Percentiles rank a stretch among this genome's conserved stretches.
Conservation (phyloP, 805 yeast genomes). For the Kurtzmaniella fragi region DNA sequence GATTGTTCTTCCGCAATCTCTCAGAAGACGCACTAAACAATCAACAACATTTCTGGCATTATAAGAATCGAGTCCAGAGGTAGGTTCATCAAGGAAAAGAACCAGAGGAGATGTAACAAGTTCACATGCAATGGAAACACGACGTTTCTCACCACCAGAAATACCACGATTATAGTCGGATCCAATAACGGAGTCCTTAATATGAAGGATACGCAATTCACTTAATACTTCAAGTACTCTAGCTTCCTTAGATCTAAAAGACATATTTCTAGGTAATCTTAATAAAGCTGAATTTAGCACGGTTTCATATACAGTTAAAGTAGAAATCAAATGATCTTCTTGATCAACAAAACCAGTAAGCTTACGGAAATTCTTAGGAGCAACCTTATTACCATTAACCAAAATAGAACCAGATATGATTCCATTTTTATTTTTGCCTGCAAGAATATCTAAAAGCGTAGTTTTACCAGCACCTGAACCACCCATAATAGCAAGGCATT, state of each 20-base stretch:
- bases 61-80: conserved; percentile 92
- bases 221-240: conserved; percentile 80
- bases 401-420: conserved; percentile 57
- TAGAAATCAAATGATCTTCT: conserved; percentile 85
- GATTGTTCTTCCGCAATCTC: conserved; percentile 79
- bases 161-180: conserved; percentile 87
- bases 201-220: conserved; percentile 77
- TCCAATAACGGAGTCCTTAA: conserved; percentile 84
- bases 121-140: conserved; percentile 93
- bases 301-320: conserved; percentile 93
- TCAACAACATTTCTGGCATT: conserved; percentile 92
- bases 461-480: conserved; percentile 99
- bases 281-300: conserved; percentile 87
- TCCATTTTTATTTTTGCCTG: conserved; percentile 83
- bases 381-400: conserved; percentile 63
- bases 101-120: conserved; percentile 84
- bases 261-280: conserved; percentile 78
- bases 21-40: conserved; percentile 71
- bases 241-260: conserved; percentile 63
- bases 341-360: conserved; percentile 94
- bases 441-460: conserved; percentile 84
- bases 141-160: conserved; percentile 87
- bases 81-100: conserved; percentile 84
- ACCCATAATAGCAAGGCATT: conserved; percentile 94
- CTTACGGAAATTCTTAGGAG: conserved; percentile 47